phyloP scores from a whole-genome alignment of 345 rosid genomes.

The Brassica rapa region DNA sequence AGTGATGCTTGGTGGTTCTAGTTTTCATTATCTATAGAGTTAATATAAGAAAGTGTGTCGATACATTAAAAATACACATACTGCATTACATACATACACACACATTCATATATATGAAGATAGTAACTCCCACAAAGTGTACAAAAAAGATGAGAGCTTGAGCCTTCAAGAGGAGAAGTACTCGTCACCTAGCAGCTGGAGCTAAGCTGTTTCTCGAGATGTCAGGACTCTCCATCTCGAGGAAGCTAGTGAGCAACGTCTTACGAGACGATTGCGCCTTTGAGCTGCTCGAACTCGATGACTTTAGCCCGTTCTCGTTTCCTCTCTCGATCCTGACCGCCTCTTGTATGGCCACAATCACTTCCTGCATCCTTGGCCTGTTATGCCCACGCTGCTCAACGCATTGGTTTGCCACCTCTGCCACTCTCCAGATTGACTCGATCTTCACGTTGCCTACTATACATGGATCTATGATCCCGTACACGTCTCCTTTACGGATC shows the following conservation, averaged over 20 bases:
- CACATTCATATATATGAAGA: neutral
- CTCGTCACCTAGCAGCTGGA: constrained; percentile 78
- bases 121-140: neutral
- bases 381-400: constrained; percentile 67
- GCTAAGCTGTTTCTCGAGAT: constrained; percentile 62
- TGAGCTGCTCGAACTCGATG: constrained; percentile 45
- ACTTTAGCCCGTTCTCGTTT: constrained; percentile 43
- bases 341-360: constrained; percentile 78
- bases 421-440: constrained; percentile 88
- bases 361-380: constrained; percentile 90
- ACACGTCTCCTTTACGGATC: constrained; percentile 78
- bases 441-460: constrained; percentile 63
- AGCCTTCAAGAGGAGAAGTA: constrained; percentile 10
- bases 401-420: constrained; percentile 85
- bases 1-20: neutral
- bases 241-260: constrained; percentile 86
- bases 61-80: neutral
- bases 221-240: constrained; percentile 86
- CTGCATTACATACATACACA: constrained; percentile 5
- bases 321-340: constrained; percentile 81
- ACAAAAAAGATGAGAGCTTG: neutral
- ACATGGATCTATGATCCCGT: constrained; percentile 68
- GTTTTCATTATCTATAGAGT: neutral
- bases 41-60: neutral
- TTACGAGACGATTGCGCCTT: constrained; percentile 77